Conservation (phyloP, 192 early-diverging fungal species). For the Coemansia sp. region DNA sequence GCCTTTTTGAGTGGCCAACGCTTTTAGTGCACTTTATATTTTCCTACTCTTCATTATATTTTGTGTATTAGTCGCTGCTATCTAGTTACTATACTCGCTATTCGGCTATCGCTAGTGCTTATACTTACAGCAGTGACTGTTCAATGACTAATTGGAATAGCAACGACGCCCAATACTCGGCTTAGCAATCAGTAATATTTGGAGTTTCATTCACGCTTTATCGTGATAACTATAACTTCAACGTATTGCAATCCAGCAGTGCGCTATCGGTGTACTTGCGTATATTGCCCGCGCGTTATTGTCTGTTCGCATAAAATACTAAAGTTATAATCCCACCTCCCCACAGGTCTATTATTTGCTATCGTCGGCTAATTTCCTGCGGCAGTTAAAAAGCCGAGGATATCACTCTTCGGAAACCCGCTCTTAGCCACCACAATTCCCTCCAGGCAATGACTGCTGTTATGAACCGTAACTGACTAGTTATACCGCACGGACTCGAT, state of each 20-base stretch:
- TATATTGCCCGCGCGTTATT: not conserved
- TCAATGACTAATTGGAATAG: not conserved
- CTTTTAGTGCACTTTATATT: not conserved
- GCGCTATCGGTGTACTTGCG: not conserved
- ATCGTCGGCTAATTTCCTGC: not conserved
- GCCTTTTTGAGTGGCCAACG: not conserved
- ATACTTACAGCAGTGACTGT: not conserved
- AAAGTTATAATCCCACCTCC: too few relatives aligned
- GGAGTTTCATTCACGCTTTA: not conserved
- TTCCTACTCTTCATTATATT: constrained; percentile 1
- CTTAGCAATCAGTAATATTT: not conserved
- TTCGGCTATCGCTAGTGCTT: not conserved
- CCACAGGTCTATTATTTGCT: not conserved
- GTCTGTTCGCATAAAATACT: not conserved
- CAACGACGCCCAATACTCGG: not conserved
- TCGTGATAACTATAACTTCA: not conserved
- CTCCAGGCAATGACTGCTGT: too few relatives aligned
- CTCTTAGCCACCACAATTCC: not conserved
- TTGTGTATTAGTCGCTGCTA: not conserved
- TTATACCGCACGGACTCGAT: too few relatives aligned
- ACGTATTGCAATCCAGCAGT: not conserved
- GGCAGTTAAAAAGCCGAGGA: not conserved
- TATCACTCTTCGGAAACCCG: not conserved
- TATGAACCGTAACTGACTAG: too few relatives aligned
- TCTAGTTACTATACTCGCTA: not conserved